A percentile compares a stretch with the other conserved stretches of the same genome.
phyloP scores from a whole-genome alignment of 139 green algal species.

The Chlorella vulgaris region DNA sequence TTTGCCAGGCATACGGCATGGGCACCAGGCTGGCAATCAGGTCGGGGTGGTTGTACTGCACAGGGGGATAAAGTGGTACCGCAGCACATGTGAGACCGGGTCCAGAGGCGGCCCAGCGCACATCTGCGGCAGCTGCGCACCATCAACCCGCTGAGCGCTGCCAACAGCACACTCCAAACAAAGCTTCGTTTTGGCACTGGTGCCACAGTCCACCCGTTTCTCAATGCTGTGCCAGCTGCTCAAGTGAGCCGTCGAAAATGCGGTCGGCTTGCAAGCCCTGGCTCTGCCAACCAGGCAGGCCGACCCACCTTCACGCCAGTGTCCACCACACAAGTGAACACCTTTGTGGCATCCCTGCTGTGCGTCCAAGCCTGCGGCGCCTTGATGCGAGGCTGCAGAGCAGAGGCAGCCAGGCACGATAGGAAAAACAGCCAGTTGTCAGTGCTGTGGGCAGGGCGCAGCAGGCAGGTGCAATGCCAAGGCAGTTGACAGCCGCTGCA shows the following conservation, averaged over 20 bases:
- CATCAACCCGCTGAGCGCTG: too few relatives aligned
- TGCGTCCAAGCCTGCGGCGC: slow-evolving; percentile 1
- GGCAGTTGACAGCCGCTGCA: too few relatives aligned
- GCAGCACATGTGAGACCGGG: background rate
- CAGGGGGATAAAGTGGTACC: background rate
- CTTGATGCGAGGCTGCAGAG: background rate
- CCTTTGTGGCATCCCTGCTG: background rate
- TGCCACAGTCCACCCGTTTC: too few relatives aligned
- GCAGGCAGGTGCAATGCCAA: too few relatives aligned
- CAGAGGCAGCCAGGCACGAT: too few relatives aligned
- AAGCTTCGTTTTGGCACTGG: too few relatives aligned
- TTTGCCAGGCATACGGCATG: background rate
- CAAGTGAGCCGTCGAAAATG: too few relatives aligned
- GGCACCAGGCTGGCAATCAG: background rate
- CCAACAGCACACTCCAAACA: too few relatives aligned
- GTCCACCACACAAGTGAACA: background rate
- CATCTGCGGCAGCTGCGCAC: too few relatives aligned
- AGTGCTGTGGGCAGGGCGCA: background rate
- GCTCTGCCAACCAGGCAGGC: background rate
- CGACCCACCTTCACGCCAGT: background rate
- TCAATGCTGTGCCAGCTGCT: background rate
- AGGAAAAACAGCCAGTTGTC: background rate
- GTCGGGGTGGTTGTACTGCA: slow-evolving; percentile 31
- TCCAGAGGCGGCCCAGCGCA: background rate
- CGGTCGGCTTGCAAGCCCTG: background rate